Evolutionary conservation across 495 filamentous ascomycete genomes (phyloP), one percentile per base, ranked within the genome.

Genomic region (Rusavskia elegans): DNA sequence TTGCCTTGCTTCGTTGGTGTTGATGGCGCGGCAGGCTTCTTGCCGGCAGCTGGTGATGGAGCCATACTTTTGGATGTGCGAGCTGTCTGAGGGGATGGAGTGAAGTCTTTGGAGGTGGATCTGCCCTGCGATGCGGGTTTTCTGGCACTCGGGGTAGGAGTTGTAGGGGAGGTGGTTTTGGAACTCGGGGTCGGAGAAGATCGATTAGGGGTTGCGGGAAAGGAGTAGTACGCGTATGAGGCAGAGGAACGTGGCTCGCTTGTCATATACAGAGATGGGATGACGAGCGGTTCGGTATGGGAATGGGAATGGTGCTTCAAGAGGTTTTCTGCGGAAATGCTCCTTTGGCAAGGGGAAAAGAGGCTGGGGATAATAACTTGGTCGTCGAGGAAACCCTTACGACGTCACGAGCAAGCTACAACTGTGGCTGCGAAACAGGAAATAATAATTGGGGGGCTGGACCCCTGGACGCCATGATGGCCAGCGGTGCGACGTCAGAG

Each of bases 1-100:
- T 72, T 68, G 53, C 68, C 67, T 7, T 66, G 52, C 57, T 77
- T 78, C 42, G 72, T 65, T n/a, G 75, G 74, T 16, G 74, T 76
- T 53, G 62, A 62, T 38, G 70, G 70, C 48, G 64, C 52, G 32
- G 62, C 57, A 30, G 25, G 25, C 25, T 58, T 56, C 63, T 72
- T 74, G 48, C 70, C 71, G 2, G 70, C 70, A 49, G 71, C 69
- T 54, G 71, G 71, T 51, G 71, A 70, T 14, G 71, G 71, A 53
- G 70, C 70, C 64, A 68, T 70, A 53, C 49, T 66, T 41, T 56
- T 55, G 41, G 66, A 62, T 17, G 60, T 63, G 45, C 59, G 57
- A 16, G 52, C 54, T 41, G 61, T 67, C 46, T 58, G 49, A 29
- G 59, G 60, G 13, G 69, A 64, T 30, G 68, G 54, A 10, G 41